A percentile compares a stretch with the other conserved stretches of the same genome.
Evolutionary conservation across 148 eudicot genomes (phyloP).

Genomic region (Fagopyrum homotropicum): DNA sequence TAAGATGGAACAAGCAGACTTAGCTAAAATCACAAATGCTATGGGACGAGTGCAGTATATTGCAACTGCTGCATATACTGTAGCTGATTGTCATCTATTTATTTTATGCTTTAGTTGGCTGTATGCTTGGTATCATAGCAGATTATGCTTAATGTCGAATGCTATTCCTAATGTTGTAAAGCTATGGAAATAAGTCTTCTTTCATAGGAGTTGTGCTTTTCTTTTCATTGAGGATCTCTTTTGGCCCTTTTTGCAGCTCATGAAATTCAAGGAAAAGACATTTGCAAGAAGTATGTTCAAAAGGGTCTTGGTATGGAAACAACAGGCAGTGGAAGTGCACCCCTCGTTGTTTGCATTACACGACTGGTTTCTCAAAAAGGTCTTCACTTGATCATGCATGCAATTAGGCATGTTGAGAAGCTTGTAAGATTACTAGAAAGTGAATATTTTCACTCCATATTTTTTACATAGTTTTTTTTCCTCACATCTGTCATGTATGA

Average conservation of each 20-base stretch:
- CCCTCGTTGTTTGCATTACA: constrained; percentile 77
- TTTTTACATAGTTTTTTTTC: not conserved
- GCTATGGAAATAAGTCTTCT: not conserved
- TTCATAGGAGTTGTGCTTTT: not conserved
- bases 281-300: constrained; percentile 63
- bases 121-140: too few species aligned
- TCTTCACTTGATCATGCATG: constrained; percentile 76
- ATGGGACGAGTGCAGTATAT: not conserved
- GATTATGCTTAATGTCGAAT: too few species aligned
- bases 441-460: not conserved
- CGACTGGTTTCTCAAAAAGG: constrained; percentile 91
- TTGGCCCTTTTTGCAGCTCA: constrained; percentile 33
- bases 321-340: constrained; percentile 28
- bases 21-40: not conserved
- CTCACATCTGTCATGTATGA: not conserved
- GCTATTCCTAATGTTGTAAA: too few species aligned
- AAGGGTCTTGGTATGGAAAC: constrained; percentile 68
- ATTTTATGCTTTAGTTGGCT: too few species aligned
- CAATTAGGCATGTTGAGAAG: constrained; percentile 61
- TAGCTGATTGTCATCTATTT: too few species aligned
- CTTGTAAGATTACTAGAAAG: constrained; percentile 34
- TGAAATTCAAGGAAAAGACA: constrained; percentile 46
- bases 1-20: too few species aligned
- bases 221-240: not conserved
- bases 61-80: not conserved